These are phyloP conservation scores for Solanum raphanifolium DNA, from an alignment of 257 asterid species.

Conservation along the genomic window DNA sequence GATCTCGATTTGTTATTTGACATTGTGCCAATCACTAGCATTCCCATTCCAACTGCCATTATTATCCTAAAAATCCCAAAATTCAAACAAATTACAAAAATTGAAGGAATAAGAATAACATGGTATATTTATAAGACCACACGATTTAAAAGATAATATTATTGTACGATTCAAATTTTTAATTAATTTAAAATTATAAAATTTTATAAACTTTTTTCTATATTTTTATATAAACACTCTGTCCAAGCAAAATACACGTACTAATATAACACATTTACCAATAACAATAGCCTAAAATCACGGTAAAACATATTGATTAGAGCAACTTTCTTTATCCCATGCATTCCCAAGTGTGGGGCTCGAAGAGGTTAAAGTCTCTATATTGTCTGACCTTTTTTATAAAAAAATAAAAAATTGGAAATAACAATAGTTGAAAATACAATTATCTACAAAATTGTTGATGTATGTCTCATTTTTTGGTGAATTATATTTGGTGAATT, in stretches of 20 bases:
- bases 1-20: constrained; percentile 65
- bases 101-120: not conserved
- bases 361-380: not conserved
- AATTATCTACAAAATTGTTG: not conserved
- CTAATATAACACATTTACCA: not conserved
- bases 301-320: not conserved
- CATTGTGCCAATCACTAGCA: constrained; percentile 69
- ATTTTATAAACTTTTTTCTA: not conserved
- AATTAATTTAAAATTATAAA: not conserved
- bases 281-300: not conserved
- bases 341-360: not conserved
- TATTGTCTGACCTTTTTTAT: not conserved
- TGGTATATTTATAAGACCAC: not conserved
- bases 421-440: not conserved
- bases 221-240: not conserved
- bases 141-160: not conserved
- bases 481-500: not conserved
- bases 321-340: not conserved
- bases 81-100: not conserved
- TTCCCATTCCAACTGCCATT: constrained; percentile 44
- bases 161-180: not conserved
- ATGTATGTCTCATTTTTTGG: not conserved
- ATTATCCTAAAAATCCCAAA: constrained; percentile 35
- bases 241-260: not conserved
- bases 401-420: too few species aligned